phyloP scores from a whole-genome alignment of 177 flowering plant species.

The Vitis hybrid region DNA sequence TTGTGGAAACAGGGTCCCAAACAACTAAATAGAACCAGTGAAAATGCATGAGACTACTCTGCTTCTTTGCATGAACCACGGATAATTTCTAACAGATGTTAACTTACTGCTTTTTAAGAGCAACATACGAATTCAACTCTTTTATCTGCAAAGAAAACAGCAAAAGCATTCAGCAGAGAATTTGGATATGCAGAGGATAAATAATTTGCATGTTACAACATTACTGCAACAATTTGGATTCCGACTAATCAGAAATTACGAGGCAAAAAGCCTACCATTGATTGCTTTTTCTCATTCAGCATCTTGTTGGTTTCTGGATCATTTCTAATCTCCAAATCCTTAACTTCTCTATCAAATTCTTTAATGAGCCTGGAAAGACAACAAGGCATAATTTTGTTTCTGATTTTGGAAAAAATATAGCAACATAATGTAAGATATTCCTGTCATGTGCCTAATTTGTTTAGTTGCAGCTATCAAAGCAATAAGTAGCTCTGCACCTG shows the following conservation, averaged over 20 bases:
- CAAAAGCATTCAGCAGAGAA: background rate
- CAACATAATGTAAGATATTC: background rate
- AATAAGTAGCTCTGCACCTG: too few species aligned
- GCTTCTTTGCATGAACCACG: too few species aligned
- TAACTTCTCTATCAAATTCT: conserved; percentile 76
- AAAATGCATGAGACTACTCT: too few species aligned
- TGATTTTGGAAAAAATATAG: background rate
- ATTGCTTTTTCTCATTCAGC: conserved; percentile 75
- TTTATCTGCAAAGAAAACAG: conserved; percentile 47
- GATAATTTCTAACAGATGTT: background rate
- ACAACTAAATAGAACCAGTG: too few species aligned
- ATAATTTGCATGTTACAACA: background rate
- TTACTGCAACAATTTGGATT: background rate
- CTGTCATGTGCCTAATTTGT: background rate
- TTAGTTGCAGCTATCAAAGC: background rate
- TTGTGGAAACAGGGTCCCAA: too few species aligned
- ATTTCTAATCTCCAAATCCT: conserved; percentile 49
- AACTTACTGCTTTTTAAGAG: conserved; percentile 69
- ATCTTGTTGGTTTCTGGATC: conserved; percentile 52
- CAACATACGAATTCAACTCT: conserved; percentile 73
- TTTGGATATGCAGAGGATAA: background rate
- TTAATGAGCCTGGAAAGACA: conserved; percentile 68
- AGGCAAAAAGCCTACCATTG: conserved; percentile 45
- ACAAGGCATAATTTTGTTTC: conserved; percentile 1
- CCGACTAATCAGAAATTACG: background rate